Evolutionary conservation across 225 moss, liverwort and hornwort genomes (phyloP), one percentile per base, ranked within the genome.

Genomic region (Ulota crispa): DNA sequence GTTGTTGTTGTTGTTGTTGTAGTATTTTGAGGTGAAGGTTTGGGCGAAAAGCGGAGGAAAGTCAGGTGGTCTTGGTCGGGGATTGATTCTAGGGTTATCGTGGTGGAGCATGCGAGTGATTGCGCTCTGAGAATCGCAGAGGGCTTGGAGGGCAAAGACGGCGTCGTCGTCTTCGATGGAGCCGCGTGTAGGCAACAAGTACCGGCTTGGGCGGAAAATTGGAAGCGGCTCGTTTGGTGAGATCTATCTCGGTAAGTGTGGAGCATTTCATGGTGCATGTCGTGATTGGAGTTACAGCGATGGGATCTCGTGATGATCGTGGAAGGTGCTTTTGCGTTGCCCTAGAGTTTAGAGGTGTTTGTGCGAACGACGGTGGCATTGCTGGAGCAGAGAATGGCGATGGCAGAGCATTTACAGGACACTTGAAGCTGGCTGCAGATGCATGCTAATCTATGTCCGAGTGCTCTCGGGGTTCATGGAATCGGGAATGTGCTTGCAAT

Each of bases 121-220:
- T 65, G 47, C 63, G 72, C 14, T 59, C 7, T 26, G 62, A 66
- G 71, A 42, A 61, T 73, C 73, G 21, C 52, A 23, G 19, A 80
- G 50, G 72, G 31, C 50, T 83, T 83, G 26, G 70, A 63, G 80
- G 70, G 50, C 61, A 72, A 70, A 36, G 59, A 78, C 79, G 88
- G 85, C 86, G 80, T 77, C 70, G 80, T 77, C 70, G 76, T 75
- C 89, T 79, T 88, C 83, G 75, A 96, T 96, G 95, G 96, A 96
- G 78, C 96, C 93, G 85, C 96, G 95, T 83, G 96, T 96, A 8
- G 96, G 94, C 30, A 91, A 94, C 83, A 96, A 96, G 91, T 96
- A 94, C 76, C 89, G 91, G 70, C 87, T 96, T 71, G 94, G 94
- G 45, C 93, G 91, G 73, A 96, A 95, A 92, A 92, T 95, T 89